A percentile compares a stretch with the other conserved stretches of the same genome.
These are phyloP conservation scores for Ascosphaera pollenicola DNA, from an alignment of 2,329 filamentous ascomycete genomes.

Conservation along the genomic window DNA sequence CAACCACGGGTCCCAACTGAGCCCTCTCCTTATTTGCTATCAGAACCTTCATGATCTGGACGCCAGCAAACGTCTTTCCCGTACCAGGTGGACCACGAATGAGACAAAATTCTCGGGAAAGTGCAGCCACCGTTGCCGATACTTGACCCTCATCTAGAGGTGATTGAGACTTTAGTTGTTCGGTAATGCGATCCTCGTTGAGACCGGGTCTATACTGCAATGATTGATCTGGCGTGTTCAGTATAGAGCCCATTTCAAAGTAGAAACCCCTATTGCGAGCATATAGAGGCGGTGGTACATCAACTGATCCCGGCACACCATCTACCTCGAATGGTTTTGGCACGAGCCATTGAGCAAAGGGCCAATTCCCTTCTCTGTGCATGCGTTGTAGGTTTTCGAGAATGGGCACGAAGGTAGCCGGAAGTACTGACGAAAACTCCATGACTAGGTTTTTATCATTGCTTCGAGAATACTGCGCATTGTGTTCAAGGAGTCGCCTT, in stretches of 20 bases:
- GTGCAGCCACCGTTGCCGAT: constrained; percentile 28
- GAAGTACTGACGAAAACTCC: not conserved
- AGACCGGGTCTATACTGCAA: constrained; percentile 47
- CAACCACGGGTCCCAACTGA: constrained; percentile 24
- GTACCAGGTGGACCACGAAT: constrained; percentile 53
- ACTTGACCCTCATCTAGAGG: constrained; percentile 18
- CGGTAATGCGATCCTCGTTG: constrained; percentile 25
- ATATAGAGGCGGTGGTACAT: constrained; percentile 6
- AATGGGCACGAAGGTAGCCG: not conserved
- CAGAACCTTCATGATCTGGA: constrained; percentile 31
- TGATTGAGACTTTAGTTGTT: constrained; percentile 2
- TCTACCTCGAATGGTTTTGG: not conserved
- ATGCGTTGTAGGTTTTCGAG: not conserved
- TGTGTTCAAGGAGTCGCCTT: no score
- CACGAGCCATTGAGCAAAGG: not conserved
- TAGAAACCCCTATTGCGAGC: constrained; percentile 11
- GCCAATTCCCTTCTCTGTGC: not conserved
- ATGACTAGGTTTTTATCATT: no score
- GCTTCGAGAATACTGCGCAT: no score
- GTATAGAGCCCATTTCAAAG: constrained; percentile 34
- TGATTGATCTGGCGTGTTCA: constrained; percentile 30
- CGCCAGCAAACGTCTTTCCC: constrained; percentile 41
- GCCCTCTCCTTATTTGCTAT: constrained; percentile 11
- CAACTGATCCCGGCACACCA: no score
- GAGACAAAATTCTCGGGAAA: constrained; percentile 32